phyloP scores from a whole-genome alignment of 1,139 yeast genomes.

The Pneumocystis wakefieldiae region DNA sequence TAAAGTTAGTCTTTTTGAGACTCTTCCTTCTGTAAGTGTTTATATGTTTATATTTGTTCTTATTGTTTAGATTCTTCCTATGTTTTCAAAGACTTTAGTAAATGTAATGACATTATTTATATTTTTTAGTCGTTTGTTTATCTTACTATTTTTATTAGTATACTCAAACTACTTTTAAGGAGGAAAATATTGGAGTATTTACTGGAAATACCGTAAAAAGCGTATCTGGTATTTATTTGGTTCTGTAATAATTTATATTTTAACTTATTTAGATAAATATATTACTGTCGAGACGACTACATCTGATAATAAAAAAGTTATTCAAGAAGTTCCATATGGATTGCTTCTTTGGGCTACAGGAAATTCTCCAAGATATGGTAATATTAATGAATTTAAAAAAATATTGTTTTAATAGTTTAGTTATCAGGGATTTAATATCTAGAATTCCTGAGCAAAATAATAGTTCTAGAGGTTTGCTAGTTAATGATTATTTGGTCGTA shows the following conservation, averaged over 20 bases:
- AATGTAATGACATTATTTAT: conserved; percentile 16
- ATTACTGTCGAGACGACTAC: conserved; percentile 60
- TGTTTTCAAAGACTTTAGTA: conserved; percentile 71
- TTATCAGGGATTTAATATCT: conserved; percentile 50
- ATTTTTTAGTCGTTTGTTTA: background rate
- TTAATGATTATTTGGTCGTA: conserved; percentile 68
- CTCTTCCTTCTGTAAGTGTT: conserved; percentile 51
- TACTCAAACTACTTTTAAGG: conserved; percentile 67
- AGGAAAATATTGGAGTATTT: conserved; percentile 60
- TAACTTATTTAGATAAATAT: conserved; percentile 27
- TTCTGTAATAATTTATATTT: background rate
- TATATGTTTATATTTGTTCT: background rate
- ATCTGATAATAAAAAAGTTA: conserved; percentile 46
- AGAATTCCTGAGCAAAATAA: conserved; percentile 68
- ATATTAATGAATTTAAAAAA: background rate
- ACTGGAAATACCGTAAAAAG: conserved; percentile 80
- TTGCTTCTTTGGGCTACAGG: conserved; percentile 95
- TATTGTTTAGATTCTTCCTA: conserved; percentile 39
- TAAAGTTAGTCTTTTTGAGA: conserved; percentile 75
- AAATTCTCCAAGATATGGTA: conserved; percentile 46
- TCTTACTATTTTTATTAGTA: conserved; percentile 27
- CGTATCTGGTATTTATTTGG: conserved; percentile 32
- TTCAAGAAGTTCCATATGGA: conserved; percentile 69
- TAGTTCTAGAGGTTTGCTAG: conserved; percentile 78
- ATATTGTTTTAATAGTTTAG: conserved; percentile 30